Evolutionary conservation across 2,329 filamentous ascomycete species (phyloP).

Genomic region (Penicillium expansum): DNA sequence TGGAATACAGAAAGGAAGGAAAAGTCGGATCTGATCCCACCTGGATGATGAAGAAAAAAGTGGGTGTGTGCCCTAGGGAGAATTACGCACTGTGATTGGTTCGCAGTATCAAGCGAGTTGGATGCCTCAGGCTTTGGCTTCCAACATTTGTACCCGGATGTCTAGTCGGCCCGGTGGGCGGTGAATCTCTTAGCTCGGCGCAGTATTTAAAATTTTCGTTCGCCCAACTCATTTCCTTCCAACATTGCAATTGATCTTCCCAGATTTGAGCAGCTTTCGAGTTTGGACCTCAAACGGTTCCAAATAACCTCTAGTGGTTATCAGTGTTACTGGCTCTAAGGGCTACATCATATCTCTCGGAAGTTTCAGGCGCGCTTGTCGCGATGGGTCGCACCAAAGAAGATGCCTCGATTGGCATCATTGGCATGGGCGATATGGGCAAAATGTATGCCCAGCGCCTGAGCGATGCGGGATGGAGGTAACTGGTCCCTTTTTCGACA

Average conservation of each 20-base stretch:
- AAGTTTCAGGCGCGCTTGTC: constrained; percentile 8
- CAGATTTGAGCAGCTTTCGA: constrained; percentile 7
- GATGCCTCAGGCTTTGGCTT: constrained; percentile 16
- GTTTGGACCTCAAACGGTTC: not conserved
- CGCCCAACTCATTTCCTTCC: not conserved
- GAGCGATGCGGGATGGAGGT: constrained; percentile 95
- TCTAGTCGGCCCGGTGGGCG: constrained; percentile 32
- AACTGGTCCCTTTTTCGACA: constrained; percentile 40
- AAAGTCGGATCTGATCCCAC: constrained; percentile 23
- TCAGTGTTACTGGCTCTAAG: not conserved
- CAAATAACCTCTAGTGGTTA: not conserved
- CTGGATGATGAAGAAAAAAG: constrained; percentile 25
- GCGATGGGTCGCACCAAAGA: constrained; percentile 52
- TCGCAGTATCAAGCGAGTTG: constrained; percentile 28
- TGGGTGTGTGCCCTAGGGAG: constrained; percentile 41
- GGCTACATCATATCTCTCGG: not conserved
- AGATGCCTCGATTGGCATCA: constrained; percentile 80
- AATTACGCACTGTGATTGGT: constrained; percentile 31
- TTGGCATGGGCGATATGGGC: constrained; percentile 99
- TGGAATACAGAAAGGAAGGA: constrained; percentile 39
- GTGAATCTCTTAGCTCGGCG: constrained; percentile 21
- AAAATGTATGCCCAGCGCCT: constrained; percentile 94
- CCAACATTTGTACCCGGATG: not conserved
- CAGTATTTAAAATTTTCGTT: constrained; percentile 31
- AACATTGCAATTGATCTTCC: constrained; percentile 17